Base-by-base conservation (phyloP, 1,139 yeast genomes). In the Suhomyces taliae region DNA sequence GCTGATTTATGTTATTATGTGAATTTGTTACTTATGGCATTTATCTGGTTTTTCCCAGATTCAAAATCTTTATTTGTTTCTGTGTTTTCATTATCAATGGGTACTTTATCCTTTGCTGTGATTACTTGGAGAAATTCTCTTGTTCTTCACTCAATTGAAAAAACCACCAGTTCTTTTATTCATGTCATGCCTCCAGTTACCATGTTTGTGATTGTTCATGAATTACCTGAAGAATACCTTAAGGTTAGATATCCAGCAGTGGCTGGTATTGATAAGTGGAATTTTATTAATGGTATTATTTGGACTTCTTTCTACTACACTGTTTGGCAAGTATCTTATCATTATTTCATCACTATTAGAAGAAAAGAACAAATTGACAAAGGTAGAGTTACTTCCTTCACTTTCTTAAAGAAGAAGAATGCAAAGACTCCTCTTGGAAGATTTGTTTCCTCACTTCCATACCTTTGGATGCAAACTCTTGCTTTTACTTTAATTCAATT, bases 1-100 rank as follows among this genome's bases (percentile, higher is more conserved):
- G 98, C 97, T 0, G 99, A 93, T 65, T 74, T 93, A 55, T 93
- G 99, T 67, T 93, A 93, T 65, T 93, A 87, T 65, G 98, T 89
- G 41, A 93, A 93, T 59, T 57, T 81, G 29, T 69, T 93, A 50
- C 69, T 88, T 39, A 62, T 91, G 60, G 53, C 82, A 1, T 93
- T 81, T 60, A 77, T 93, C 37, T 93, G 98, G 98, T 73, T 82
- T 7, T 82, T 85, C 53, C 97, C 99, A 0, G 61, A 74, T 38
- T 88, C 96, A 1, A 75, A 76, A 39, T 77, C 83, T 47, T 70
- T 93, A 37, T 91, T 87, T 66, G 81, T 89, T 27, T 79, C 93
- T 8, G 90, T 95, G 55, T 91, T 89, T 67, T 87, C 97, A 11
- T 80, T 93, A 49, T 79, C 95, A 2, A 83, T 87, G 72, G 98